Percentiles rank a stretch among this genome's conserved stretches.
phyloP scores from a whole-genome alignment of 495 filamentous ascomycete species.

The Hypoxylon intermedium region DNA sequence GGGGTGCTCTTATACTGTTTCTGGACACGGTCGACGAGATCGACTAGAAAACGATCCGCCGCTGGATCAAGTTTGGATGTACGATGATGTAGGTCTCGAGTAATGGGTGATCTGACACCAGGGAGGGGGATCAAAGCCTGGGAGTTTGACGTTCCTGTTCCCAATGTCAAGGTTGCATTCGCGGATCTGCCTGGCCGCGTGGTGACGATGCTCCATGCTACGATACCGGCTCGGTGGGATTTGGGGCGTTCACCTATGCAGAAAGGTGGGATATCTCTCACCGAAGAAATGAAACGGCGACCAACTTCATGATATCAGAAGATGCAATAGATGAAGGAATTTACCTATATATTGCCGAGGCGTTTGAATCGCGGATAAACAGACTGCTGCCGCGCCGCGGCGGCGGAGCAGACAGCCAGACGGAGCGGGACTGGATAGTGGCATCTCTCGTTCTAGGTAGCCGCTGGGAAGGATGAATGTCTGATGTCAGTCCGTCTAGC shows the following conservation, averaged over 20 bases:
- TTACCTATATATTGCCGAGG: no score
- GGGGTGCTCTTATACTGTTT: constrained; percentile 12
- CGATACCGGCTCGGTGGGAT: constrained; percentile 14
- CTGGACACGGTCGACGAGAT: constrained; percentile 21
- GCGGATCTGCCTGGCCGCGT: constrained; percentile 23
- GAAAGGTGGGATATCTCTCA: constrained; percentile 1
- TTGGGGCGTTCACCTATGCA: constrained; percentile 4
- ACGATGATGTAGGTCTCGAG: constrained; percentile 28
- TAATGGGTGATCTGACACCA: constrained; percentile 32
- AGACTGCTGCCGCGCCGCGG: no score
- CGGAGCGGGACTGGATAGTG: no score
- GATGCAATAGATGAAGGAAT: no score
- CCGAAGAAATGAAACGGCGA: constrained; percentile 10
- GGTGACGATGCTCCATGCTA: constrained; percentile 22
- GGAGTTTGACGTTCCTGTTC: constrained; percentile 16
- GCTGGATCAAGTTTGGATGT: constrained; percentile 23
- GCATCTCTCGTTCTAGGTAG: no score
- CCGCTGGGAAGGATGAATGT: not conserved
- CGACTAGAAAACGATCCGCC: constrained; percentile 7
- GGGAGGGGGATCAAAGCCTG: constrained; percentile 19
- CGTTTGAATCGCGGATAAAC: no score
- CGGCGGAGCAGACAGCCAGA: no score
- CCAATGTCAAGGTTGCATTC: constrained; percentile 30
- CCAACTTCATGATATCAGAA: no score
- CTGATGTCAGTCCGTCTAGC: not conserved